Evolutionary conservation across 768 basidiomycete species (phyloP).

Genomic region (Mycena epipterygia): DNA sequence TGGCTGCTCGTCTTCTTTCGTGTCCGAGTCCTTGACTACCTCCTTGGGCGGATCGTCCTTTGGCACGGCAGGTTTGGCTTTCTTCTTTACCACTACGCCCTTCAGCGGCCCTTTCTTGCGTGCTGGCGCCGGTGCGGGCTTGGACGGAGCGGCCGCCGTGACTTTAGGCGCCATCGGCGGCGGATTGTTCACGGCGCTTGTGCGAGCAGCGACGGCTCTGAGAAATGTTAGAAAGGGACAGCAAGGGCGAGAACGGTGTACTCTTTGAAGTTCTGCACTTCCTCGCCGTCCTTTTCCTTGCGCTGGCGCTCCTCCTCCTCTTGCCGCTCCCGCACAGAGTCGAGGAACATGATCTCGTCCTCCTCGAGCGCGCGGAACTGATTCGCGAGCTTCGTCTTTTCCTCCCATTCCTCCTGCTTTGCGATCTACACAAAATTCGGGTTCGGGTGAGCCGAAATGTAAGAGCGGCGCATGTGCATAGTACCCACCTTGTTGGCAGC

Average conservation of each 20-base stretch:
- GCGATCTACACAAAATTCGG: slow-evolving; percentile 66
- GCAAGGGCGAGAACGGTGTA: slow-evolving; percentile 45
- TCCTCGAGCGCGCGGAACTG: slow-evolving; percentile 92
- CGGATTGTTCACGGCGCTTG: slow-evolving; percentile 60
- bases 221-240: slow-evolving; percentile 12
- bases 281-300: slow-evolving; percentile 82
- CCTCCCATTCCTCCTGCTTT: slow-evolving; percentile 95
- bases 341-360: slow-evolving; percentile 91
- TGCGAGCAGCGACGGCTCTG: slow-evolving; percentile 79
- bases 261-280: slow-evolving; percentile 85
- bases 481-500: slow-evolving; percentile 85
- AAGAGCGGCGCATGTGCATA: slow-evolving; percentile 31
- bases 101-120: slow-evolving; percentile 79
- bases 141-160: slow-evolving; percentile 44
- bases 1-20: slow-evolving; percentile 50
- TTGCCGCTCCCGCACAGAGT: slow-evolving; percentile 83
- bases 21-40: slow-evolving; percentile 13
- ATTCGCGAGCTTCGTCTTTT: slow-evolving; percentile 90
- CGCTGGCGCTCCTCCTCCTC: slow-evolving; percentile 82
- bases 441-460: slow-evolving; percentile 2
- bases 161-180: slow-evolving; percentile 54
- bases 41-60: slow-evolving; percentile 32
- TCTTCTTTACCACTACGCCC: slow-evolving; percentile 87
- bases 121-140: slow-evolving; percentile 44
- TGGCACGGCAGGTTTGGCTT: slow-evolving; percentile 57